Base-by-base conservation (phyloP, 805 yeast species). In the Candida orba region DNA sequence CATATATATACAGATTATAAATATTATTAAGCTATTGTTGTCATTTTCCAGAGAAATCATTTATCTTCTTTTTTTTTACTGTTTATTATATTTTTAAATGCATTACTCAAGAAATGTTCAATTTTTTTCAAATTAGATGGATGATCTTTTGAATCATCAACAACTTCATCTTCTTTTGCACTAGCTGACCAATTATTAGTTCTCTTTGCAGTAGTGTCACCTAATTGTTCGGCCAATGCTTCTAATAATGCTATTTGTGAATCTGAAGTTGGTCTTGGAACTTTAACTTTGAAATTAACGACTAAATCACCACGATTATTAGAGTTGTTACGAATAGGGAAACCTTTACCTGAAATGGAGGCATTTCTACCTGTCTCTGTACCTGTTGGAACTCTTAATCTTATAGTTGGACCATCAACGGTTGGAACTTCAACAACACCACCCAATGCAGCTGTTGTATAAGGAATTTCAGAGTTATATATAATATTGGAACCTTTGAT, bases 381-480 rank as follows among this genome's bases (percentile, higher is more conserved):
- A 1, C 96, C 98, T 0, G 85, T 67, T 41, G 95, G 81, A 12
- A 93, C 81, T 63, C 79, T 86, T 44, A 93, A 65, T 62, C 88
- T 84, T 41, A 95, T 68, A 31, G 73, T 73, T 34, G 75, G 75
- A 5, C 95, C 97, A 50, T 80, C 87, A 24, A 93, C 75, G 0
- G 99, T 91, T 30, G 98, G 98, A n/a, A 93, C 77, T 39, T 83
- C 78, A 20, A 93, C 75, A 37, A 78, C 79, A 33, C 99, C 99
- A 48, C 99, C 99, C 37, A 93, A 70, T 0, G 96, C 89, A 1
- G 99, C 99, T 0, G 99, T 93, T 1, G 99, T 93, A 79, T 88
- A 84, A 39, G 93, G 84, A 41, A 93, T 79, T 36, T 79, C 78
- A 38, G 81, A 78, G 24, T 72, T 70, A 56, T 78, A 75, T 45